phyloP scores from a whole-genome alignment of 108 stramenopile genomes.

The Skeletonema marinoi region DNA sequence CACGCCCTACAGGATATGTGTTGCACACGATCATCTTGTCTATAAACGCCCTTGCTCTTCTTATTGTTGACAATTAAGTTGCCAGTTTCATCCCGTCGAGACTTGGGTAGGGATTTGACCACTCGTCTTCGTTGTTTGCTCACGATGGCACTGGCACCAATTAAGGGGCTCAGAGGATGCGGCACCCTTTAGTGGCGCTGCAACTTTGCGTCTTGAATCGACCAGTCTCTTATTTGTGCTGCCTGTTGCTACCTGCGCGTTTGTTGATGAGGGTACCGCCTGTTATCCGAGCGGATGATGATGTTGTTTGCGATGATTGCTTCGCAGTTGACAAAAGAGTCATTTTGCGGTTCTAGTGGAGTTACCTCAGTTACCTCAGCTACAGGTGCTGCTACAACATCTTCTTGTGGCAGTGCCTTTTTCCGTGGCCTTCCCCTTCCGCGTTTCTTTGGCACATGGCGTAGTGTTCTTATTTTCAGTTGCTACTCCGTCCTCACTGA shows the following conservation, averaged over 20 bases:
- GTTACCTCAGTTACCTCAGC: neutral
- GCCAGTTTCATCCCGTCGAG: slow-evolving; percentile 35
- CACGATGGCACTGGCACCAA: slow-evolving; percentile 35
- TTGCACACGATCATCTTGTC: neutral
- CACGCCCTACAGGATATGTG: neutral
- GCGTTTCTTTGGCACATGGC: slow-evolving; percentile 3
- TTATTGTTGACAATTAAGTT: slow-evolving; percentile 3
- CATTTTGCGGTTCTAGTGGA: slow-evolving; percentile 1
- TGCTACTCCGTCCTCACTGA: neutral
- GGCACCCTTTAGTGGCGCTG: slow-evolving; percentile 8
- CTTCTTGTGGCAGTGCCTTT: slow-evolving; percentile 1
- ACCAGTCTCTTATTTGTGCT: neutral
- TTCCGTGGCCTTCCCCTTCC: slow-evolving; percentile 24
- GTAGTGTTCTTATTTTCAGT: neutral
- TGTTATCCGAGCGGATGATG: slow-evolving; percentile 17
- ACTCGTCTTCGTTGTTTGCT: slow-evolving; percentile 28
- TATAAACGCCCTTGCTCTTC: neutral
- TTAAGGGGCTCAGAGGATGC: slow-evolving; percentile 18
- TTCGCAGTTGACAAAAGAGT: neutral
- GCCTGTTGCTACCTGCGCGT: neutral
- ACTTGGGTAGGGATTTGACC: slow-evolving; percentile 33
- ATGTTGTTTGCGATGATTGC: neutral
- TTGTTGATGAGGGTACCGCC: slow-evolving; percentile 34
- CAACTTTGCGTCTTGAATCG: neutral
- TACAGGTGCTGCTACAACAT: neutral